phyloP scores from a whole-genome alignment of 306 rosid species.

The Cucumis sativus region Cucumber_9930_V3 NC_026658.2:1678001-1678500 shows the following conservation, averaged over 20 bases:
- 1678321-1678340: not conserved
- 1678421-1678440: too few relatives aligned
- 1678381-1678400: not conserved
- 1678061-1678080: not conserved
- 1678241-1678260: not conserved
- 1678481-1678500: not conserved
- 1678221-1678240: not conserved
- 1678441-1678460: too few relatives aligned
- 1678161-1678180: not conserved
- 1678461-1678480: too few relatives aligned
- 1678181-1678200: not conserved
- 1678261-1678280: not conserved
- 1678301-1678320: not conserved
- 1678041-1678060: not conserved
- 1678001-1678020: not conserved
- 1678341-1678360: not conserved
- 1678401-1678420: too few relatives aligned
- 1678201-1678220: not conserved
- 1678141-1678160: not conserved
- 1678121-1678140: not conserved
- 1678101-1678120: not conserved
- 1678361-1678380: not conserved
- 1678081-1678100: not conserved
- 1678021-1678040: not conserved
- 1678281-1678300: not conserved